Base-by-base conservation (phyloP, 768 basidiomycete genomes). In the Clavulina sp. region DNA sequence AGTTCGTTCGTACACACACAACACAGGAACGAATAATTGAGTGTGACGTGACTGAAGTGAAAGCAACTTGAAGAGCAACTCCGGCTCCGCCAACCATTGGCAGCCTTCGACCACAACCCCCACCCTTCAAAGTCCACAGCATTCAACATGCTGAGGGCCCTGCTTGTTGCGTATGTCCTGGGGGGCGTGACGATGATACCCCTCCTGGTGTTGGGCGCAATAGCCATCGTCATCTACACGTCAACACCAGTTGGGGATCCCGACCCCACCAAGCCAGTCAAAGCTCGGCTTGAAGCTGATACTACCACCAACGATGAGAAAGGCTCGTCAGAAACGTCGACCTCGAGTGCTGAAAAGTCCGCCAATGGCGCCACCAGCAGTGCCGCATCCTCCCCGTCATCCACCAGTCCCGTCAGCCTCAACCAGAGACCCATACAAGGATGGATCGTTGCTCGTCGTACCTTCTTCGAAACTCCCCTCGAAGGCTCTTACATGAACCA, bases 111-210 rank as follows among this genome's bases (percentile, higher is more conserved):
- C n/a, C n/a, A n/a, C n/a, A n/a, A n/a, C n/a, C n/a, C n/a, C n/a
- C n/a, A n/a, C n/a, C n/a, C n/a, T n/a, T n/a, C n/a, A n/a, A 19
- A 38, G 34, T 7, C 34, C 9, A 19, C 34, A 7, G 7, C 34
- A 38, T 19, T 38, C 34, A 19, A 38, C 26, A 30, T 49, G 24
- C 31, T 49, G 9, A 16, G 28, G 13, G 48, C 48, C 32, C 48
- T 49, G 28, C 48, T 87, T 56, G 80, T 92, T 61, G 83, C 83
- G 31, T 95, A 95, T 65, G 66, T 95, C 54, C 70, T 95, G 41
- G 92, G 92, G 50, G 92, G 89, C 41, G 54, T 95, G 56, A 93
- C 92, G 2, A 84, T 93, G 64, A 68, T 95, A 52, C 92, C 92
- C 19, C 73, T 95, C 43, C 61, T 84, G 57, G 57, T 87, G 59